These are phyloP conservation scores for Neopestalotiopsis clavispora DNA, from an alignment of 2,329 filamentous ascomycete genomes.

Conservation along the genomic window DNA sequence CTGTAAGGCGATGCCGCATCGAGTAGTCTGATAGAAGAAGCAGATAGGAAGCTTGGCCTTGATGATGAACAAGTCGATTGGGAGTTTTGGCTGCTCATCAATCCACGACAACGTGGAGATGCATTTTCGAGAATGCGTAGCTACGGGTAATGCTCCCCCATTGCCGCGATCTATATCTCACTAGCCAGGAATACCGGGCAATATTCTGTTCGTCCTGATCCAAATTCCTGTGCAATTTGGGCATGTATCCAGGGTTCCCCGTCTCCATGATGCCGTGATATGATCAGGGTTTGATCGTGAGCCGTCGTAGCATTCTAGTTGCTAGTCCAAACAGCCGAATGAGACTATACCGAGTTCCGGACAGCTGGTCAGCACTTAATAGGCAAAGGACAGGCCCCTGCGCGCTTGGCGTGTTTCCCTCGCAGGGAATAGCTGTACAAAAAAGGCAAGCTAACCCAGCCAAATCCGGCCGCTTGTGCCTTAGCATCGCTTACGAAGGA, in stretches of 20 bases:
- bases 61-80: background rate
- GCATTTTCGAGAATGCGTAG: too few relatives aligned
- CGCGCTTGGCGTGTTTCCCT: background rate
- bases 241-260: background rate
- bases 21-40: background rate
- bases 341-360: background rate
- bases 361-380: background rate
- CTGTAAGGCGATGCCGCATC: background rate
- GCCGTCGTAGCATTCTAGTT: slow-evolving; percentile 1
- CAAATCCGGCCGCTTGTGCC: background rate
- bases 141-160: too few relatives aligned
- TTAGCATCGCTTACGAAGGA: background rate
- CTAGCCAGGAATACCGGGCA: too few relatives aligned
- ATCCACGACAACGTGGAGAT: too few relatives aligned
- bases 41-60: background rate
- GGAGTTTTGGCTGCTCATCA: background rate
- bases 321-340: background rate
- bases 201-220: background rate
- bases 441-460: background rate
- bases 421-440: background rate
- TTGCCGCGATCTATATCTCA: too few relatives aligned
- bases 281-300: background rate
- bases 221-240: background rate
- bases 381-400: background rate
- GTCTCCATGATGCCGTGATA: background rate